A percentile compares a stretch with the other conserved stretches of the same genome.
These are phyloP conservation scores for Senna tora DNA, from an alignment of 306 rosid genomes.

Conservation along the genomic window DNA sequence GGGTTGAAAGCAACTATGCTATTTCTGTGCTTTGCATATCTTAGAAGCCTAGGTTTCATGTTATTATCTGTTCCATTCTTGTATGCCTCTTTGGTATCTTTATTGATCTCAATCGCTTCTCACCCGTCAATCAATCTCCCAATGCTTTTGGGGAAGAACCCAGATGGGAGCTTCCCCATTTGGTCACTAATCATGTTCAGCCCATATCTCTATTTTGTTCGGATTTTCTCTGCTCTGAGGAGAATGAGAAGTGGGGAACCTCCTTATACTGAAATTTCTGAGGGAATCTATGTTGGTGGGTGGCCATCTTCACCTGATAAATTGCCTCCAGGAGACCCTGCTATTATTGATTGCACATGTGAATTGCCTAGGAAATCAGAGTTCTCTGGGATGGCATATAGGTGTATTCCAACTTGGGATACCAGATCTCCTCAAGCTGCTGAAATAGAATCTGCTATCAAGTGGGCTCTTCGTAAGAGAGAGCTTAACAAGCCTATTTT, in stretches of 20 bases:
- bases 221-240: conserved; percentile 63
- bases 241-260: conserved; percentile 66
- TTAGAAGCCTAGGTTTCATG: conserved; percentile 49
- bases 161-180: conserved; percentile 79
- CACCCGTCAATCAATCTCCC: conserved; percentile 79
- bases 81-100: conserved; percentile 61
- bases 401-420: conserved; percentile 90
- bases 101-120: conserved; percentile 72
- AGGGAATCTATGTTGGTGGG: conserved; percentile 82
- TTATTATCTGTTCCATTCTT: conserved; percentile 65
- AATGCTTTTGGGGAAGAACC: conserved; percentile 64
- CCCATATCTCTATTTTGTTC: conserved; percentile 76
- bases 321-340: conserved; percentile 84
- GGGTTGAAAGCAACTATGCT: conserved; percentile 59
- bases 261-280: conserved; percentile 57
- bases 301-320: conserved; percentile 78
- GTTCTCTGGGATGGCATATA: conserved; percentile 54
- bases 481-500: conserved; percentile 70
- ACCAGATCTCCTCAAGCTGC: conserved; percentile 72
- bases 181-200: conserved; percentile 62
- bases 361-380: conserved; percentile 71
- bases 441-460: conserved; percentile 73
- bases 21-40: conserved; percentile 50
- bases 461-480: conserved; percentile 79
- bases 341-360: conserved; percentile 85